phyloP scores from a whole-genome alignment of 2,329 filamentous ascomycete genomes.

The Talaromyces sp. region DNA sequence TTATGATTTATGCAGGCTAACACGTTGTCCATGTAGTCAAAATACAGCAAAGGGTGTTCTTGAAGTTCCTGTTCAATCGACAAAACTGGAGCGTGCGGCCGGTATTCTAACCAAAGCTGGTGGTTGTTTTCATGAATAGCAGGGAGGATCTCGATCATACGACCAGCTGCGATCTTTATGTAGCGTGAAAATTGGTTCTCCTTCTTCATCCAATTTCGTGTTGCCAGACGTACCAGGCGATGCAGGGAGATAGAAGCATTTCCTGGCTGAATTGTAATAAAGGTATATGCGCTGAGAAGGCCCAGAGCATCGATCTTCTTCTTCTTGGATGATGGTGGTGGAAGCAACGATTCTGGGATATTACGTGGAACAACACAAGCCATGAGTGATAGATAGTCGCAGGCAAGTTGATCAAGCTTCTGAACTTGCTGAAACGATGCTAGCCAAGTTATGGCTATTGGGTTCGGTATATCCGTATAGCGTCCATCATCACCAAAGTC shows the following conservation, averaged over 20 bases:
- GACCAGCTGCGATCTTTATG: slow-evolving; percentile 20
- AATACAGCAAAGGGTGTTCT: background rate
- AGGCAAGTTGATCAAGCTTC: slow-evolving; percentile 28
- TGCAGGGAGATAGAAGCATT: slow-evolving; percentile 23
- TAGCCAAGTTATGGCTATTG: slow-evolving; percentile 39
- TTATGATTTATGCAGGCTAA: background rate
- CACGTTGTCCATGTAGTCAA: background rate
- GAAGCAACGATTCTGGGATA: slow-evolving; percentile 33
- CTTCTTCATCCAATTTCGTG: slow-evolving; percentile 31
- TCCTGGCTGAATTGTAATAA: slow-evolving; percentile 23
- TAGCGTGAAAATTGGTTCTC: slow-evolving; percentile 21
- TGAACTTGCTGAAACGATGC: slow-evolving; percentile 38
- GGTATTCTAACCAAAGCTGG: slow-evolving; percentile 28
- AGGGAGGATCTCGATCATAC: slow-evolving; percentile 22
- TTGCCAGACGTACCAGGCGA: slow-evolving; percentile 35
- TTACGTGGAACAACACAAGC: slow-evolving; percentile 28
- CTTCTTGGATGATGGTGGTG: slow-evolving; percentile 16
- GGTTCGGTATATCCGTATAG: slow-evolving; percentile 29
- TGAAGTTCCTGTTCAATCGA: background rate
- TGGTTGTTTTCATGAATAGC: slow-evolving; percentile 15
- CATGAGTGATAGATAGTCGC: slow-evolving; percentile 34
- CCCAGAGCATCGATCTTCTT: slow-evolving; percentile 30
- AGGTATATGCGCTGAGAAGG: slow-evolving; percentile 32
- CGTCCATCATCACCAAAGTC: slow-evolving; percentile 33
- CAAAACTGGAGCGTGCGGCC: slow-evolving; percentile 28